phyloP scores from a whole-genome alignment of 495 filamentous ascomycete species.

The Poronia punctata region DNA sequence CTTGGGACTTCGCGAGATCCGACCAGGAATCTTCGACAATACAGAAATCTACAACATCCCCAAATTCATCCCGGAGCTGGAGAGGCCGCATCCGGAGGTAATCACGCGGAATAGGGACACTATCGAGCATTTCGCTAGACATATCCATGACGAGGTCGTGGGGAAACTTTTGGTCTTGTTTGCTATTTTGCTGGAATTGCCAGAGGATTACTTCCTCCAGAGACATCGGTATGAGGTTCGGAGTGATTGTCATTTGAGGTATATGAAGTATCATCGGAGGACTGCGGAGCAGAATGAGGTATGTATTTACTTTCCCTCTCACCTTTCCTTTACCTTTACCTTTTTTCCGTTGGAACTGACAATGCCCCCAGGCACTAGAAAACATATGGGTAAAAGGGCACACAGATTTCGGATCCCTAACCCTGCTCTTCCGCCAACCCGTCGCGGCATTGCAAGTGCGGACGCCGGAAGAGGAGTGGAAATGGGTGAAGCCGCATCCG shows the following conservation, averaged over 20 bases:
- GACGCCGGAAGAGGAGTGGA: conserved; percentile 43
- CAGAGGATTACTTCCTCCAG: conserved; percentile 43
- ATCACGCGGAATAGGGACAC: conserved; percentile 25
- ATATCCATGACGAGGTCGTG: conserved; percentile 42
- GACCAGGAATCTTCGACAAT: conserved; percentile 37
- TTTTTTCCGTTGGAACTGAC: too few species aligned
- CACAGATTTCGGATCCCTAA: conserved; percentile 52
- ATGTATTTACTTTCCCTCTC: neutral
- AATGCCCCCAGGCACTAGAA: conserved; percentile 6
- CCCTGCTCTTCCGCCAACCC: conserved; percentile 47
- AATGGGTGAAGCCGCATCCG: conserved; percentile 44
- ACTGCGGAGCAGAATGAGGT: conserved; percentile 33
- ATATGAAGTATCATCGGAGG: conserved; percentile 48
- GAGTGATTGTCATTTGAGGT: conserved; percentile 44
- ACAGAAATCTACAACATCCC: conserved; percentile 47
- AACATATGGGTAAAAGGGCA: conserved; percentile 40
- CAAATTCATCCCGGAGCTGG: conserved; percentile 38
- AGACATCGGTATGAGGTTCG: conserved; percentile 43
- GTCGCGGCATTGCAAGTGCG: conserved; percentile 47
- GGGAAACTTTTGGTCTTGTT: conserved; percentile 43
- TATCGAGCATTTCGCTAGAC: conserved; percentile 42
- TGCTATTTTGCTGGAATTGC: conserved; percentile 45
- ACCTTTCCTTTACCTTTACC: too few species aligned
- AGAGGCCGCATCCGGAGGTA: conserved; percentile 23
- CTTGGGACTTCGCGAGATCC: conserved; percentile 27